A percentile compares a stretch with the other conserved stretches of the same genome.
Evolutionary conservation across 139 green algal species (phyloP).

Genomic region (Asterochloris sp.): DNA sequence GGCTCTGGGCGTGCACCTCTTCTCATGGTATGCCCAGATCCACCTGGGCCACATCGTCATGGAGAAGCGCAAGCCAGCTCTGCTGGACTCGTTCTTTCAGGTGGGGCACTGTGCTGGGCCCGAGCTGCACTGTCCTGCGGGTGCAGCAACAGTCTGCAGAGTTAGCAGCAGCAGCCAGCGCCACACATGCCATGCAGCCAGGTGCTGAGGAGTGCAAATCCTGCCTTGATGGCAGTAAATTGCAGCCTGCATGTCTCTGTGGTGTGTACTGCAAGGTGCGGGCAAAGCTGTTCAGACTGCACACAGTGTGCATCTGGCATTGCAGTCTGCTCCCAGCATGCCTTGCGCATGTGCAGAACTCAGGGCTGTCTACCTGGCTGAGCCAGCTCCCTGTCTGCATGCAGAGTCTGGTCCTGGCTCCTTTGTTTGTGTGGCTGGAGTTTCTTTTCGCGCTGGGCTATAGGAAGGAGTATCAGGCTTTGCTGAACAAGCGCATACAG

Average conservation of each 20-base stretch:
- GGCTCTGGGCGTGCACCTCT: conserved; percentile 51
- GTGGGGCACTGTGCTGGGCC: conserved; percentile 14
- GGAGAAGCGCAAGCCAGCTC: conserved; percentile 69
- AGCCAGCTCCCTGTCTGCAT: not conserved
- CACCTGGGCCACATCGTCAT: conserved; percentile 67
- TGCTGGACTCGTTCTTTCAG: conserved; percentile 80
- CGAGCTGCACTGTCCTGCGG: not conserved
- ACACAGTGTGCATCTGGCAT: not conserved
- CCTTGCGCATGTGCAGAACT: not conserved
- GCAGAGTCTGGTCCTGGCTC: conserved; percentile 62
- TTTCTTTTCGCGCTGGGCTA: conserved; percentile 77
- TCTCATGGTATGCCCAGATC: conserved; percentile 42
- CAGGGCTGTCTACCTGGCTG: not conserved
- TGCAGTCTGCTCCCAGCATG: not conserved
- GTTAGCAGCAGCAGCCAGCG: not conserved
- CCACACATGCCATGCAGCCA: not conserved
- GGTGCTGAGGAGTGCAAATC: no score
- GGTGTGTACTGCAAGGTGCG: no score
- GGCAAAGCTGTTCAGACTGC: no score
- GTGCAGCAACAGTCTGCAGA: not conserved
- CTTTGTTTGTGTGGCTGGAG: conserved; percentile 87
- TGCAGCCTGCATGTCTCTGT: not conserved
- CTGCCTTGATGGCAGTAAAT: no score
- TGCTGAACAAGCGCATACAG: conserved; percentile 41
- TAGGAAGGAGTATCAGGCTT: conserved; percentile 34